Evolutionary conservation across 129 eudicot species (phyloP).

Genomic region (Helianthus tuberosus): DNA sequence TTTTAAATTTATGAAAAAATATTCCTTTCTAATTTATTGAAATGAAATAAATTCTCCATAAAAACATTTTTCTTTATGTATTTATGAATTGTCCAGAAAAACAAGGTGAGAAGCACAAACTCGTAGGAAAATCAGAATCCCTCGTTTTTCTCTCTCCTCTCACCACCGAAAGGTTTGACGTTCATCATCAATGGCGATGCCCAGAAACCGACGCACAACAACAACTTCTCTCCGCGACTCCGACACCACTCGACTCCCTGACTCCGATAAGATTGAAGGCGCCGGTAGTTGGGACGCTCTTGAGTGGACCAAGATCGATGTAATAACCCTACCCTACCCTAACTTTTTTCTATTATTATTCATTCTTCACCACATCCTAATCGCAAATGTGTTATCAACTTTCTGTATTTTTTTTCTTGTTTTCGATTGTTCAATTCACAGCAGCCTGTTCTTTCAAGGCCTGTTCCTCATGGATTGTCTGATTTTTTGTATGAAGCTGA

Average conservation of each 20-base stretch:
- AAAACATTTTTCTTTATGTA: too few species aligned
- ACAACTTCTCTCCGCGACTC: conserved; percentile 54
- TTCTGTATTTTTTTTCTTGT: neutral
- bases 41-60: too few species aligned
- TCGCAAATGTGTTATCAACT: neutral
- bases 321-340: conserved; percentile 25
- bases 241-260: conserved; percentile 53
- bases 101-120: conserved; percentile 29
- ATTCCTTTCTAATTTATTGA: too few species aligned
- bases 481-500: conserved; percentile 74
- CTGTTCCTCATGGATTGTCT: conserved; percentile 61
- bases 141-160: conserved; percentile 21
- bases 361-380: neutral
- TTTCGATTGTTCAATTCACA: conserved; percentile 25
- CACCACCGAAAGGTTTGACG: conserved; percentile 28
- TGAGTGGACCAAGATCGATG: conserved; percentile 94
- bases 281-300: conserved; percentile 91
- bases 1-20: too few species aligned
- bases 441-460: conserved; percentile 75
- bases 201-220: conserved; percentile 57
- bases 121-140: conserved; percentile 34
- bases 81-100: neutral
- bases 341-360: conserved; percentile 20
- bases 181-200: conserved; percentile 47
- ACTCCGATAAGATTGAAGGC: conserved; percentile 76